Evolutionary conservation across 2,329 filamentous ascomycete genomes (phyloP).

Genomic region (Hymenoscyphus salicellus): DNA sequence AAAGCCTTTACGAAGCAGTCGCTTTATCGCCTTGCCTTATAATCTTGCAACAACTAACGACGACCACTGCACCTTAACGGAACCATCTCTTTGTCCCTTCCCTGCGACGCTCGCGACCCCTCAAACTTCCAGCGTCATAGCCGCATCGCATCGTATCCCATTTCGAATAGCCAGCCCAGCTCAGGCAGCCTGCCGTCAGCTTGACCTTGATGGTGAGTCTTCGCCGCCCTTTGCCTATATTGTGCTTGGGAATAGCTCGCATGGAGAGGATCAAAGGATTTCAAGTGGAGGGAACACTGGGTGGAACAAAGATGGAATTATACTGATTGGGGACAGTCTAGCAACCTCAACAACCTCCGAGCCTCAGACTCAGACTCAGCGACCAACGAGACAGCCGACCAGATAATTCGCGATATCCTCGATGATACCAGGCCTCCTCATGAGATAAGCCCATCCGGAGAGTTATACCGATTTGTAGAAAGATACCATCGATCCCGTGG

Average conservation of each 20-base stretch:
- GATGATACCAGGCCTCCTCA: slow-evolving; percentile 38
- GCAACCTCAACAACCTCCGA: slow-evolving; percentile 31
- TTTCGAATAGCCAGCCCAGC: not conserved
- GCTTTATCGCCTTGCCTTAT: not conserved
- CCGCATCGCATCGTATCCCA: not conserved
- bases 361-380: slow-evolving; percentile 27
- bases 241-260: not conserved
- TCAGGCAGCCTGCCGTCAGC: not conserved
- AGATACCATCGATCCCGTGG: slow-evolving; percentile 38
- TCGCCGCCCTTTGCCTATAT: not conserved
- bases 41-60: not conserved
- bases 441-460: slow-evolving; percentile 43
- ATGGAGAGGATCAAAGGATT: not conserved
- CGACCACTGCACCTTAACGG: not conserved
- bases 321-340: slow-evolving; percentile 25
- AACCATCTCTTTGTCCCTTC: not conserved
- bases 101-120: not conserved
- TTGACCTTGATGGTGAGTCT: not conserved
- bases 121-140: not conserved
- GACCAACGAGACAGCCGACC: slow-evolving; percentile 30
- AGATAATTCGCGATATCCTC: slow-evolving; percentile 41
- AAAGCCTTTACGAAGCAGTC: not conserved
- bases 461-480: slow-evolving; percentile 45
- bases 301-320: not conserved
- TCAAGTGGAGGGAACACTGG: not conserved